Conservation (phyloP, 345 rosid genomes). For the Leavenworthia alabamica region DNA sequence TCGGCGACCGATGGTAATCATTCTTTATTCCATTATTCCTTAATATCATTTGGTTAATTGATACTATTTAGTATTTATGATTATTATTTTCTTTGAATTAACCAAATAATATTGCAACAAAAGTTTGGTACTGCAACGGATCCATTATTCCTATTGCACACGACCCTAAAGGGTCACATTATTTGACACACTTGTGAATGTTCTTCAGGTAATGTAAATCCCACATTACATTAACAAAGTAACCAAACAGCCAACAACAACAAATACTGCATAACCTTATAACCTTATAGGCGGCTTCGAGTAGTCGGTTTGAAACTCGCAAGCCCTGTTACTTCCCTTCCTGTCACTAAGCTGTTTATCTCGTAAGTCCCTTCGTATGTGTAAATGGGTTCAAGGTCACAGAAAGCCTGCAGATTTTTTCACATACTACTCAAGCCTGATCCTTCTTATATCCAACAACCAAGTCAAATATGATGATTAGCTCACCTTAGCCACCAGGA, state of each 20-base stretch:
- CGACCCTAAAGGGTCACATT: background rate
- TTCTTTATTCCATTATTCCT: background rate
- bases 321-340: slow-evolving; percentile 81
- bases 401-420: slow-evolving; percentile 79
- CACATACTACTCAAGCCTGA: background rate
- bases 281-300: slow-evolving; percentile 60
- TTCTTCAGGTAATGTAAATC: background rate
- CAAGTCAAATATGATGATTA: slow-evolving; percentile 4
- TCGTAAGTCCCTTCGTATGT: slow-evolving; percentile 95
- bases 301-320: slow-evolving; percentile 80
- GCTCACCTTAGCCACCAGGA: slow-evolving; percentile 86
- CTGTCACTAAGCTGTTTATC: slow-evolving; percentile 83
- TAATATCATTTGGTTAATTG: no score
- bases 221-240: background rate
- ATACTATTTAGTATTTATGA: no score
- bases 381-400: slow-evolving; percentile 95
- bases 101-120: background rate
- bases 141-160: background rate
- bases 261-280: slow-evolving; percentile 2
- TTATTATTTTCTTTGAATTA: no score
- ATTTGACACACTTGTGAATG: slow-evolving; percentile 2
- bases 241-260: slow-evolving; percentile 13
- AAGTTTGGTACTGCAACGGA: background rate
- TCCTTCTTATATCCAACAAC: background rate
- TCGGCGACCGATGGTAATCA: slow-evolving; percentile 52